Evolutionary conservation across 441 rosid genomes (phyloP).

Genomic region (Dalechampia spathulata): DNA sequence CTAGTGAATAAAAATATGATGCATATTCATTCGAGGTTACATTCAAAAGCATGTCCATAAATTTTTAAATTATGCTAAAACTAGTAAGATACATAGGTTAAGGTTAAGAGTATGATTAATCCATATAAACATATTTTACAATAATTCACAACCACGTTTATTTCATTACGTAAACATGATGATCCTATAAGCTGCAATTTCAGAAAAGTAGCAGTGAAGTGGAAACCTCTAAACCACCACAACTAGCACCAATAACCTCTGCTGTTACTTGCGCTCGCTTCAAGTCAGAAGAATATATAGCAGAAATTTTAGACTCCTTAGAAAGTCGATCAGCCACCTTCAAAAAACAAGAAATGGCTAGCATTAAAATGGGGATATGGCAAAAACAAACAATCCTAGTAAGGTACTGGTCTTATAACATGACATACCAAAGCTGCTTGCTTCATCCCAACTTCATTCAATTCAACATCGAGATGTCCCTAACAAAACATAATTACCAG

Average conservation of each 20-base stretch:
- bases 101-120: neutral
- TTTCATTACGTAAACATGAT: neutral
- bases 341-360: neutral
- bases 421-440: slow-evolving; percentile 35
- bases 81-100: neutral
- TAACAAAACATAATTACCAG: slow-evolving; percentile 12
- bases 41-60: neutral
- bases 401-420: neutral
- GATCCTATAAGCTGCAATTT: slow-evolving; percentile 1
- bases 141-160: neutral
- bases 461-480: slow-evolving; percentile 58
- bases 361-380: slow-evolving; percentile 6
- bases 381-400: neutral
- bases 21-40: too few relatives aligned
- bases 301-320: slow-evolving; percentile 45
- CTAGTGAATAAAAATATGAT: too few relatives aligned
- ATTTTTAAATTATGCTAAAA: neutral
- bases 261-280: slow-evolving; percentile 76
- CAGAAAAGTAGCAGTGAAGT: slow-evolving; percentile 5
- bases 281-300: slow-evolving; percentile 69
- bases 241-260: slow-evolving; percentile 48
- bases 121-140: neutral
- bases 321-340: slow-evolving; percentile 67
- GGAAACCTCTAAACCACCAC: slow-evolving; percentile 55
- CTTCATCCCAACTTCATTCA: slow-evolving; percentile 48